Conservation (phyloP, 192 early-diverging fungal species). For the Rhizoclosmatium sp. region DNA sequence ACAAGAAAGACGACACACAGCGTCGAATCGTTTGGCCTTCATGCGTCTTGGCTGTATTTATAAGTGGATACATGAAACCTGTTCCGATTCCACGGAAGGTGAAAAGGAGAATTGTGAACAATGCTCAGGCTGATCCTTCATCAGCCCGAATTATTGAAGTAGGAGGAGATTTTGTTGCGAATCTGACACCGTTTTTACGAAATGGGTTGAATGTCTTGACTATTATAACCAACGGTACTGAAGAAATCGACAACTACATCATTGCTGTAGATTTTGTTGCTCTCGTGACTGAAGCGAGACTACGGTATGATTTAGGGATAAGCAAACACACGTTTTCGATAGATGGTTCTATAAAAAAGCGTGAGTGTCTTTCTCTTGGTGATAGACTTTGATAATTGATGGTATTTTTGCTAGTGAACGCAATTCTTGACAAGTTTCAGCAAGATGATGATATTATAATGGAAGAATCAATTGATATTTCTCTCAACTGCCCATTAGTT, state of each 20-base stretch:
- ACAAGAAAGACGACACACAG: constrained; percentile 58
- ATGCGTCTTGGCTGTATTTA: constrained; percentile 38
- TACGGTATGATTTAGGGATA: too few species aligned
- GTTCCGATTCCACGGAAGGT: neutral
- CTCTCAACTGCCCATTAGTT: constrained; percentile 66
- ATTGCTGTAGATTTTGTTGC: neutral
- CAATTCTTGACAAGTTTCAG: neutral
- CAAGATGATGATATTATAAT: constrained; percentile 2
- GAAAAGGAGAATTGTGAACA: too few species aligned
- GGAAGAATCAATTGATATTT: constrained; percentile 47
- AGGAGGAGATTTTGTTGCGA: neutral
- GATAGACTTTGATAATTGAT: neutral
- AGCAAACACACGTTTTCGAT: too few species aligned
- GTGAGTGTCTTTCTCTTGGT: neutral
- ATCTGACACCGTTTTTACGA: neutral
- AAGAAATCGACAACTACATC: neutral
- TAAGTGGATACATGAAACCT: neutral
- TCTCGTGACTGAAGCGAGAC: neutral
- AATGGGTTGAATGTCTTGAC: neutral
- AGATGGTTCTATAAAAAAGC: neutral
- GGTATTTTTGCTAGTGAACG: neutral
- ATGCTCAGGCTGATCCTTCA: too few species aligned
- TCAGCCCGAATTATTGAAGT: neutral
- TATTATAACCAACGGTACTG: neutral
- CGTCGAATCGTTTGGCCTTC: constrained; percentile 62